These are phyloP conservation scores for Rhizoclosmatium globosum DNA, from an alignment of 192 early-diverging fungal species.

Conservation along the genomic window DNA sequence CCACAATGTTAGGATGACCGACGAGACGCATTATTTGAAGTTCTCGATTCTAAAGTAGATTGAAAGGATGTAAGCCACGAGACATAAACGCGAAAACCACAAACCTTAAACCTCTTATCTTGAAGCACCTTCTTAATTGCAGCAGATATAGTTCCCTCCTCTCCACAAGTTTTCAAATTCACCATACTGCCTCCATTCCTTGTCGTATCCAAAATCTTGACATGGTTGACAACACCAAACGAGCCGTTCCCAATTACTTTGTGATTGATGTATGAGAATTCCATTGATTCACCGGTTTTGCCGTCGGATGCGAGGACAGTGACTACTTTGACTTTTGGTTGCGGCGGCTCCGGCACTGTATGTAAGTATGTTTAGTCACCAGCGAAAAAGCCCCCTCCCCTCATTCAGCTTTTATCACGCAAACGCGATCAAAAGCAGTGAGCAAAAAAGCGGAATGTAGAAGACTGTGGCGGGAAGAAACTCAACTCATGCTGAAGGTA, in stretches of 20 bases:
- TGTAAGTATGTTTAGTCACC: background rate
- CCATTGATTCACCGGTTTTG: constrained; percentile 81
- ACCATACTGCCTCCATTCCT: background rate
- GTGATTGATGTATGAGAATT: constrained; percentile 90
- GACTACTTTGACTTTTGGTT: constrained; percentile 48
- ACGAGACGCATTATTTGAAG: constrained; percentile 94
- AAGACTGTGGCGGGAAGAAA: too few relatives aligned
- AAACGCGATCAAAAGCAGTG: too few relatives aligned
- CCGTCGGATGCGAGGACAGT: constrained; percentile 85
- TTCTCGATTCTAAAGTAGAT: constrained; percentile 78
- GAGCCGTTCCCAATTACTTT: constrained; percentile 97
- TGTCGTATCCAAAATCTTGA: constrained; percentile 68
- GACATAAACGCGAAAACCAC: background rate
- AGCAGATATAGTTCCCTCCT: constrained; percentile 50
- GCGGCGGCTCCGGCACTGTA: constrained; percentile 10
- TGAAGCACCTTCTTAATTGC: constrained; percentile 99
- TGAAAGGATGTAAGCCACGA: constrained; percentile 7
- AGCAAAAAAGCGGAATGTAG: too few relatives aligned
- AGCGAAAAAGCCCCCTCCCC: too few relatives aligned
- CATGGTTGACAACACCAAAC: constrained; percentile 98
- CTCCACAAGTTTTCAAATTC: background rate
- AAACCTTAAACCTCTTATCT: constrained; percentile 97
- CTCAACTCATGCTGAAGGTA: background rate
- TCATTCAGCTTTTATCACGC: too few relatives aligned
- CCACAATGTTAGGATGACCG: constrained; percentile 92